Base-by-base conservation (phyloP, 202 grass and related monocot genomes). In the Digitaria exilis region DNA sequence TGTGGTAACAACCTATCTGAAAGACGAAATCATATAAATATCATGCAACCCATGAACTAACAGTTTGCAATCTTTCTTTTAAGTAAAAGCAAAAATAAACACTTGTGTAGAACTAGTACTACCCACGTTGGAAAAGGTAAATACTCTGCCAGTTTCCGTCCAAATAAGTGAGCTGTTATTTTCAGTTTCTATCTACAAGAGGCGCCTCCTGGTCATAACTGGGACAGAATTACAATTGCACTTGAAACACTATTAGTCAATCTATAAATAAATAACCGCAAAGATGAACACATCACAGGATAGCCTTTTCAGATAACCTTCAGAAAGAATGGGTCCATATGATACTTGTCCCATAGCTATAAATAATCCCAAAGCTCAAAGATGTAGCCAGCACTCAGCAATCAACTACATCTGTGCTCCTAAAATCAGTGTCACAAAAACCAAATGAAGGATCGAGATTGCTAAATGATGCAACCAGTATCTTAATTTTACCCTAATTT, bases 91-190 rank as follows among this genome's bases (percentile, higher is more conserved):
- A n/a, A n/a, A n/a, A n/a, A n/a, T n/a, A n/a, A n/a, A n/a, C n/a
- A n/a, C n/a, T n/a, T n/a, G n/a, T n/a, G n/a, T n/a, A n/a, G n/a
- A n/a, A n/a, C n/a, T n/a, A n/a, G n/a, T n/a, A n/a, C n/a, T n/a
- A n/a, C n/a, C n/a, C n/a, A n/a, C n/a, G n/a, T n/a, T n/a, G 1
- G 0, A 64, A 34, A 16, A 75, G 32, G 34, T 29, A 69, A 67
- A 80, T 10, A 80, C 16, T 68, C n/a, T 19, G n/a, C 50, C 13
- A 80, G 15, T 63, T 73, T 77, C 16, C 8, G 56, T 46, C 65
- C 37, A 78, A 29, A 82, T 46, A 67, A 39, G 6, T 59, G 13
- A 35, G 35, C 7, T 54, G 1, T 0, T 49, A 1, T 2, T 11
- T 67, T 25, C 62, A 52, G 12, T 24, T 13, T 52, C 39, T 49